Conservation (phyloP, 805 yeast genomes). For the Monosporozyma yasuniensis region DNA sequence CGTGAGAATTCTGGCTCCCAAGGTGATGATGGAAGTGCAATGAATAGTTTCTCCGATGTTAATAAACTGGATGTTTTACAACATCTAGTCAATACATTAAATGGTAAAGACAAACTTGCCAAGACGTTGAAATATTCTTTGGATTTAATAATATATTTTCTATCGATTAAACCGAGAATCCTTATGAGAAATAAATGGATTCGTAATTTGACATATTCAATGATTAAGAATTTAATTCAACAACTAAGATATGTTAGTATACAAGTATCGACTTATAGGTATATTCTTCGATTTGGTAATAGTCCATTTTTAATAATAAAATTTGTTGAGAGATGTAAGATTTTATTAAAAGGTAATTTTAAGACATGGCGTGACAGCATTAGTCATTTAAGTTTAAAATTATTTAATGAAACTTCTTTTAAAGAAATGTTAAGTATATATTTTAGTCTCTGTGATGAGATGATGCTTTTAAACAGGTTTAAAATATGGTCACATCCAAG, state of each 20-base stretch:
- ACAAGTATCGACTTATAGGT: constrained; percentile 35
- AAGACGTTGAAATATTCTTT: constrained; percentile 53
- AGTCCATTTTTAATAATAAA: constrained; percentile 44
- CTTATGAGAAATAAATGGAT: neutral
- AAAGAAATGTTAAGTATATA: constrained; percentile 45
- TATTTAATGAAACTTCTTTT: neutral
- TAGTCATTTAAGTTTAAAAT: neutral
- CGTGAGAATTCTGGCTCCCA: neutral
- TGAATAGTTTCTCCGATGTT: neutral
- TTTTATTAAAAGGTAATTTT: neutral
- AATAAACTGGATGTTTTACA: constrained; percentile 4
- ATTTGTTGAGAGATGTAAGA: neutral
- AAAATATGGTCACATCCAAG: constrained; percentile 23
- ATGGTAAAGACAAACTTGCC: constrained; percentile 67
- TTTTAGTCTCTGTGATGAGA: constrained; percentile 59
- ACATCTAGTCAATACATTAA: constrained; percentile 8
- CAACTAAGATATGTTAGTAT: neutral
- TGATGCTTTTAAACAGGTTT: constrained; percentile 42
- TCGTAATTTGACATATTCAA: neutral
- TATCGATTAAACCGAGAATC: neutral
- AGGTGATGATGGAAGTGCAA: neutral
- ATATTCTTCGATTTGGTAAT: constrained; percentile 60
- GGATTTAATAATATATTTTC: constrained; percentile 35
- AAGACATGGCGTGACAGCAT: neutral
- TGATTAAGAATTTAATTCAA: neutral